phyloP scores from a whole-genome alignment of 305 asterid species.

The Caryopteris hybrid region DNA sequence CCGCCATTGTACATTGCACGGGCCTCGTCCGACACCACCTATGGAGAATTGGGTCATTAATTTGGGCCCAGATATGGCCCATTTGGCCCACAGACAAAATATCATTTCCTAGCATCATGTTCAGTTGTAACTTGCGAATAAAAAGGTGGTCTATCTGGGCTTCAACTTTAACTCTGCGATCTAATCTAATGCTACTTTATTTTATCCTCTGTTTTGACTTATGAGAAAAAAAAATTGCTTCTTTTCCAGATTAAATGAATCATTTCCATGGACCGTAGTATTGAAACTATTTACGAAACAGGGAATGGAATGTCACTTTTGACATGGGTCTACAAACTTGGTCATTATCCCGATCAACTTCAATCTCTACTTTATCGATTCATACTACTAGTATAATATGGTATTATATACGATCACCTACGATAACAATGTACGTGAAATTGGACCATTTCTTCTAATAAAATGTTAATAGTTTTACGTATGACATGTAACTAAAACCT shows the following conservation, averaged over 20 bases:
- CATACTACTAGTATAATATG: no score
- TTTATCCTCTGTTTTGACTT: conserved; percentile 3
- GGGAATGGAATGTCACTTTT: neutral
- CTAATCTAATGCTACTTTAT: neutral
- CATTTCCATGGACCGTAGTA: neutral
- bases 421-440: no score
- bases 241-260: neutral
- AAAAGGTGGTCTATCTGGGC: neutral
- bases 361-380: neutral
- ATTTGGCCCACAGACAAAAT: neutral
- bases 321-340: neutral
- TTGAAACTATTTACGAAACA: neutral
- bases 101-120: neutral
- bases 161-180: neutral
- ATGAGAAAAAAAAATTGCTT: neutral
- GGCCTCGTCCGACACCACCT: conserved; percentile 75
- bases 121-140: conserved; percentile 7
- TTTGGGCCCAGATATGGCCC: neutral
- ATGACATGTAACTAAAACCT: neutral
- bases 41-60: neutral
- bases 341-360: neutral
- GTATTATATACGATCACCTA: no score
- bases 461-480: no score
- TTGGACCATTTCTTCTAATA: no score
- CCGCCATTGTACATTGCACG: conserved; percentile 81